Conservation (phyloP, 768 basidiomycete species). For the Boletus bicolor region DNA sequence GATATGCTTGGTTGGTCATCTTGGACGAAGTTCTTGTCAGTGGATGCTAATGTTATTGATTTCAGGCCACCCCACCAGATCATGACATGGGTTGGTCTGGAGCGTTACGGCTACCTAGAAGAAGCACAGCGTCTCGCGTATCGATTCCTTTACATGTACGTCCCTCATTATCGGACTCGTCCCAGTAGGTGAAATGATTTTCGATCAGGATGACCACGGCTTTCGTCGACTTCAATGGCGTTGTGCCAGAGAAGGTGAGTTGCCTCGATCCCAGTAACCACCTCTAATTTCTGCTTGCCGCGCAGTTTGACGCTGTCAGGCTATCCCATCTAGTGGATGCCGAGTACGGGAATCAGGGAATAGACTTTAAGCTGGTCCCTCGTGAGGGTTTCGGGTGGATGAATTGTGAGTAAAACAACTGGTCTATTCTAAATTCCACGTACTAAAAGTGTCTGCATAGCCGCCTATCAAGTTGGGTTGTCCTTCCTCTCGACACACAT, state of each 20-base stretch:
- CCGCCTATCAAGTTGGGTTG: conserved; percentile 95
- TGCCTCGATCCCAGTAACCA: neutral
- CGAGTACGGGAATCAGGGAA: conserved; percentile 93
- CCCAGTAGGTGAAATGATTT: neutral
- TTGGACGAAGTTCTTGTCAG: neutral
- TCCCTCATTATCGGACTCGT: conserved; percentile 41
- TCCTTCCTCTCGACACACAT: conserved; percentile 91
- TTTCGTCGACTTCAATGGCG: conserved; percentile 95
- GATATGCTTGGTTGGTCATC: conserved; percentile 62
- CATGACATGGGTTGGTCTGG: conserved; percentile 96
- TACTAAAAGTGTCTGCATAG: conserved; percentile 36
- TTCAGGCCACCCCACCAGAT: conserved; percentile 94
- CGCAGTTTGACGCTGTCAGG: conserved; percentile 91
- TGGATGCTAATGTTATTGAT: conserved; percentile 11
- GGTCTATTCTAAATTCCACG: neutral
- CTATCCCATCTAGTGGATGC: conserved; percentile 95
- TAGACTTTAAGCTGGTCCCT: conserved; percentile 97
- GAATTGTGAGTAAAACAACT: conserved; percentile 59
- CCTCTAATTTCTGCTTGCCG: neutral
- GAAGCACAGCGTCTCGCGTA: conserved; percentile 93
- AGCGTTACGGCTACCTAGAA: conserved; percentile 92
- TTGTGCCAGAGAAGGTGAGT: conserved; percentile 90
- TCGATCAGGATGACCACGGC: conserved; percentile 81
- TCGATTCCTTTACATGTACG: conserved; percentile 99
- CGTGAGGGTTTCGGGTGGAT: conserved; percentile 99